Evolutionary conservation across 2,329 filamentous ascomycete genomes (phyloP).

Genomic region (Cladophialophora carrionii): DNA sequence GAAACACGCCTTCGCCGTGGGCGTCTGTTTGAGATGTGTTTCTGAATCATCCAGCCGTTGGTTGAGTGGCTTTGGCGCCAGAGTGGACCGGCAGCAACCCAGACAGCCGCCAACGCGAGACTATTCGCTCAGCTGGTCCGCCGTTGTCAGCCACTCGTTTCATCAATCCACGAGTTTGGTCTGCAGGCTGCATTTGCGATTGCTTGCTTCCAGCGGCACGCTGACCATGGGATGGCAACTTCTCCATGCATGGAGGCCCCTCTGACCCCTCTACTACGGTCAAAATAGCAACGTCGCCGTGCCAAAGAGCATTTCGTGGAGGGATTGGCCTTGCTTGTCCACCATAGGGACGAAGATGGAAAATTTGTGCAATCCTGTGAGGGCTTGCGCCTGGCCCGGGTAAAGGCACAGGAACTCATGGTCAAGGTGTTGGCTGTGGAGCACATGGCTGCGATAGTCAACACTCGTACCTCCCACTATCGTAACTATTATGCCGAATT

Average conservation of each 20-base stretch:
- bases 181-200: constrained; percentile 20
- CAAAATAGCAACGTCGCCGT: constrained; percentile 33
- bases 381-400: background rate
- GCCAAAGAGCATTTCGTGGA: background rate
- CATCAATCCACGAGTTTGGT: constrained; percentile 29
- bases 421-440: background rate
- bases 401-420: background rate
- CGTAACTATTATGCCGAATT: background rate
- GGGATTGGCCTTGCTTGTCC: background rate
- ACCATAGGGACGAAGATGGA: background rate
- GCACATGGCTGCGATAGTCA: constrained; percentile 1
- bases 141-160: constrained; percentile 38
- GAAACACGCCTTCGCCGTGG: constrained; percentile 24
- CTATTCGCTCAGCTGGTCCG: constrained; percentile 30
- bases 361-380: background rate
- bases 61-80: constrained; percentile 28
- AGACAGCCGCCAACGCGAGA: constrained; percentile 27
- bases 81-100: constrained; percentile 23
- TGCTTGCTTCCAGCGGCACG: constrained; percentile 27
- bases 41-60: constrained; percentile 29
- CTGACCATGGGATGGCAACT: constrained; percentile 22
- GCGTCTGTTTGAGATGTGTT: constrained; percentile 39
- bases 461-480: background rate
- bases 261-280: constrained; percentile 15
- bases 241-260: background rate